A percentile compares a stretch with the other conserved stretches of the same genome.
phyloP scores from a whole-genome alignment of 495 filamentous ascomycete genomes.

The Aspergillus homomorphus region DNA sequence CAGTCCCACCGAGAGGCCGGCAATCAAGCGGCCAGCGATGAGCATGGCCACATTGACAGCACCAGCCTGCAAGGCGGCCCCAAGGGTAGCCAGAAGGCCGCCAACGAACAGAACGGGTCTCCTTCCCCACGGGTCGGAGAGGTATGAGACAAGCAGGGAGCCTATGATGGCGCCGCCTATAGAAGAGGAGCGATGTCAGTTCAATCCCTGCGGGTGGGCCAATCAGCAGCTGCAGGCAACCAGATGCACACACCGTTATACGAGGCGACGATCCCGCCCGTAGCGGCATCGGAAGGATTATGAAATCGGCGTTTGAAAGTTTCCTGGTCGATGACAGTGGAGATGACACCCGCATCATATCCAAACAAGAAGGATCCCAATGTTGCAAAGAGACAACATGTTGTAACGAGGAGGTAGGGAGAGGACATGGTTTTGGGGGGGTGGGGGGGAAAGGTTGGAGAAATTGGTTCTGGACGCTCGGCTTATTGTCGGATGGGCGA shows the following conservation, averaged over 20 bases:
- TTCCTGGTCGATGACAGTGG: conserved; percentile 44
- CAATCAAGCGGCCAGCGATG: conserved; percentile 50
- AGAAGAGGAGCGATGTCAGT: not conserved
- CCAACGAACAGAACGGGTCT: conserved; percentile 48
- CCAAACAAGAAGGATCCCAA: conserved; percentile 58
- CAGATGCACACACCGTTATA: conserved; percentile 36
- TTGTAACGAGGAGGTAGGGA: conserved; percentile 39
- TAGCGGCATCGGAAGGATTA: conserved; percentile 37
- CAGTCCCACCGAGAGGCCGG: conserved; percentile 49
- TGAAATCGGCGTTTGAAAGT: conserved; percentile 43
- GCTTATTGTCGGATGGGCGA: too few species aligned
- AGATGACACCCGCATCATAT: conserved; percentile 52
- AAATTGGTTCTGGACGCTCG: not conserved
- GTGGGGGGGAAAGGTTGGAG: not conserved
- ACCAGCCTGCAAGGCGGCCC: conserved; percentile 49
- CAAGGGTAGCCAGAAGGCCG: conserved; percentile 42
- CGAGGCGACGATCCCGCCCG: conserved; percentile 50
- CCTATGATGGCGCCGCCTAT: conserved; percentile 47
- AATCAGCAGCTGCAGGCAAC: not conserved
- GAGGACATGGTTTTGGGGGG: conserved; percentile 10
- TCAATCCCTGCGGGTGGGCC: not conserved
- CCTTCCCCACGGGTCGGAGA: conserved; percentile 46
- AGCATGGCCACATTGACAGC: conserved; percentile 51
- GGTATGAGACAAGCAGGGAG: conserved; percentile 43
- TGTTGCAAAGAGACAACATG: conserved; percentile 53